Evolutionary conservation across 1,284 basidiomycete genomes (phyloP).

Genomic region (Neotropicomus parvogracilis): DNA sequence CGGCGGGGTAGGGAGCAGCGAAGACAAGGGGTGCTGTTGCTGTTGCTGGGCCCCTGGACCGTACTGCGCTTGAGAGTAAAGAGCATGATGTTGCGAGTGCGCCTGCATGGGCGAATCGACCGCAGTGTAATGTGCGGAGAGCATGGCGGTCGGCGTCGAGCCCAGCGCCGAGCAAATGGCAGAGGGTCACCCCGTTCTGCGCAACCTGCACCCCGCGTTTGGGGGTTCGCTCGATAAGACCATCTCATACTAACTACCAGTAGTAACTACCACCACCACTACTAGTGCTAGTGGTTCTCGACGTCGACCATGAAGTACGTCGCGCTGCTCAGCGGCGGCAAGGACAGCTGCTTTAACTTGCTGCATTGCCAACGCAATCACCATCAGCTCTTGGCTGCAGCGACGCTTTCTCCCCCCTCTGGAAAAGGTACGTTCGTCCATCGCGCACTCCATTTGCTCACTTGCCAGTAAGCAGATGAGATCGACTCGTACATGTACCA

Average conservation of each 20-base stretch:
- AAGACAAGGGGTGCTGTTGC: constrained; percentile 28
- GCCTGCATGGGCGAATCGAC: constrained; percentile 18
- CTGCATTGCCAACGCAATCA: constrained; percentile 85
- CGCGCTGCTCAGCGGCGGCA: constrained; percentile 93
- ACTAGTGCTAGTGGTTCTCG: too few relatives aligned
- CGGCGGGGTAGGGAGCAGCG: constrained; percentile 44
- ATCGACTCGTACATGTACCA: constrained; percentile 99
- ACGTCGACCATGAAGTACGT: constrained; percentile 99
- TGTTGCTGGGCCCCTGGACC: too few relatives aligned
- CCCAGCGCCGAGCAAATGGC: constrained; percentile 1
- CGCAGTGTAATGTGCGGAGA: constrained; percentile 27
- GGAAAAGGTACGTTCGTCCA: constrained; percentile 68
- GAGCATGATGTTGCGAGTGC: constrained; percentile 21
- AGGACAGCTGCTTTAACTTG: constrained; percentile 97
- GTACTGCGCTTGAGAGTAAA: too few relatives aligned
- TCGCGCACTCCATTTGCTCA: constrained; percentile 14
- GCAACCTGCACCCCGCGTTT: constrained; percentile 11
- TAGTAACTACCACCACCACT: too few relatives aligned
- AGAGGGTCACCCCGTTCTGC: too few relatives aligned
- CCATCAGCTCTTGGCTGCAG: constrained; percentile 87
- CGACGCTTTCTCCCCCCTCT: constrained; percentile 78
- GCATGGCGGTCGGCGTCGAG: constrained; percentile 18
- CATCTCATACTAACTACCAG: too few relatives aligned
- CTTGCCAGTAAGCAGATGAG: constrained; percentile 69
- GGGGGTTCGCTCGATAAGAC: constrained; percentile 26